Conservation (phyloP, 2,329 filamentous ascomycete genomes). For the Colletotrichum coccodes region DNA sequence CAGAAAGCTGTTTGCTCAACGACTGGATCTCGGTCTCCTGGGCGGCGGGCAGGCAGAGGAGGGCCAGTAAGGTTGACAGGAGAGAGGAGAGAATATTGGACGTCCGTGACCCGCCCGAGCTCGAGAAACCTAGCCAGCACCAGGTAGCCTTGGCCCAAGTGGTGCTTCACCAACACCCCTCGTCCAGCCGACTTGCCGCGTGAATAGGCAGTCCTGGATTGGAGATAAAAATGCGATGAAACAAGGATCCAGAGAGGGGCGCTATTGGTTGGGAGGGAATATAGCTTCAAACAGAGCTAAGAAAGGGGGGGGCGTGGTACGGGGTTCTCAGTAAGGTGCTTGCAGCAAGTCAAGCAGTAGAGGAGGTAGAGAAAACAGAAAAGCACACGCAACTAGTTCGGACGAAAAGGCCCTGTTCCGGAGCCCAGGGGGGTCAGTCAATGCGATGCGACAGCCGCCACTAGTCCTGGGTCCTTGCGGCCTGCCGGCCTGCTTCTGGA, state of each 20-base stretch:
- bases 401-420: conserved; percentile 26
- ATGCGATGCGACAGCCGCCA: conserved; percentile 31
- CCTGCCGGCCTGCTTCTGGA: conserved; percentile 13
- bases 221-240: conserved; percentile 31
- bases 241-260: conserved; percentile 25
- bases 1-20: neutral
- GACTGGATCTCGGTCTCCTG: conserved; percentile 27
- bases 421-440: conserved; percentile 23
- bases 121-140: conserved; percentile 24
- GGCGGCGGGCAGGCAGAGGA: neutral
- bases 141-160: conserved; percentile 11
- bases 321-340: neutral
- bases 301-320: conserved; percentile 7
- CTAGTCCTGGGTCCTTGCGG: conserved; percentile 12
- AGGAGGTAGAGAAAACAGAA: neutral
- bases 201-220: conserved; percentile 13
- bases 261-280: conserved; percentile 31
- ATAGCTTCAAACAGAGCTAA: conserved; percentile 32
- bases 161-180: conserved; percentile 9
- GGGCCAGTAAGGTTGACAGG: neutral
- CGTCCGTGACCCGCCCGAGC: conserved; percentile 32
- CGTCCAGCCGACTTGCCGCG: conserved; percentile 19
- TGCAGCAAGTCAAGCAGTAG: neutral
- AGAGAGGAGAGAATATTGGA: conserved; percentile 17
- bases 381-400: conserved; percentile 30